Conservation (phyloP, 2,329 filamentous ascomycete species). For the Xylariales sp. region DNA sequence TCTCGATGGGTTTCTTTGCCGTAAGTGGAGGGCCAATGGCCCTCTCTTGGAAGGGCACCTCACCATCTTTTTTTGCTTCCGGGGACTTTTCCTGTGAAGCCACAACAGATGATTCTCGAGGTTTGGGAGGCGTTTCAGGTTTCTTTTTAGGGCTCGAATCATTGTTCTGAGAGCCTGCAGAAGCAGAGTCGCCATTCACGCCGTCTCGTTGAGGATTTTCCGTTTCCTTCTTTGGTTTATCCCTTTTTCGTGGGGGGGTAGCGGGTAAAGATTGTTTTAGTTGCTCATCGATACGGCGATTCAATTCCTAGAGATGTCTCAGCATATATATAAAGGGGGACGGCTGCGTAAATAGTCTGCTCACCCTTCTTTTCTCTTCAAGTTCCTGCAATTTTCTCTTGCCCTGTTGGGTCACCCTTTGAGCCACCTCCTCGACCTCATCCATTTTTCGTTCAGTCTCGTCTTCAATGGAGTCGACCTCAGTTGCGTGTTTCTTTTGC, state of each 20-base stretch:
- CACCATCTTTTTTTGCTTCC: slow-evolving; percentile 35
- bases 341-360: slow-evolving; percentile 2
- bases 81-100: slow-evolving; percentile 10
- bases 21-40: slow-evolving; percentile 14
- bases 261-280: slow-evolving; percentile 44
- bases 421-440: slow-evolving; percentile 50
- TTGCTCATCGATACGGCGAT: slow-evolving; percentile 57
- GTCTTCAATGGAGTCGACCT: slow-evolving; percentile 50
- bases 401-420: slow-evolving; percentile 48
- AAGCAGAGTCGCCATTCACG: background rate
- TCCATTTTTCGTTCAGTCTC: slow-evolving; percentile 53
- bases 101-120: background rate
- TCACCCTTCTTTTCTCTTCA: slow-evolving; percentile 52
- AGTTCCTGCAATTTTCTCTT: slow-evolving; percentile 50
- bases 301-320: slow-evolving; percentile 53
- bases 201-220: slow-evolving; percentile 21
- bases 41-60: slow-evolving; percentile 30
- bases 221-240: slow-evolving; percentile 36
- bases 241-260: slow-evolving; percentile 35
- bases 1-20: slow-evolving; percentile 16
- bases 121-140: slow-evolving; percentile 27
- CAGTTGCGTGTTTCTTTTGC: slow-evolving; percentile 46
- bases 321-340: background rate
- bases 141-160: slow-evolving; percentile 17
- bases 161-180: background rate